Evolutionary conservation across 1,284 basidiomycete species (phyloP).

Genomic region (Malassezia pachydermatis): DNA sequence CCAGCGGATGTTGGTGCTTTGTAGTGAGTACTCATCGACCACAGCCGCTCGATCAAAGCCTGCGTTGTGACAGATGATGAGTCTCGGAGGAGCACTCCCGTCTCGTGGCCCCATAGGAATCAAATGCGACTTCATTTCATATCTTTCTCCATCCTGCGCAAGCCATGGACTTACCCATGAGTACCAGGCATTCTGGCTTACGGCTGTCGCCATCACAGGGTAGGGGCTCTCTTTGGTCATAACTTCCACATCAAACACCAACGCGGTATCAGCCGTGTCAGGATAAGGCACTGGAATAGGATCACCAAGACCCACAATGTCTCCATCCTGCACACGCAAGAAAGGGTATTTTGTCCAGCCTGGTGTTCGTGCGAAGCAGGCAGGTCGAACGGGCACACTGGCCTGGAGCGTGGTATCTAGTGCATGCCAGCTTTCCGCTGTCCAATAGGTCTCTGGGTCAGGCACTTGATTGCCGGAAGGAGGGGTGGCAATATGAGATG

Average conservation of each 20-base stretch:
- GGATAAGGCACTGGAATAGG: constrained; percentile 47
- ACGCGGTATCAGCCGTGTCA: constrained; percentile 57
- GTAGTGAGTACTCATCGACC: constrained; percentile 70
- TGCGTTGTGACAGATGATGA: constrained; percentile 88
- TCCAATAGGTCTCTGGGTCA: constrained; percentile 17
- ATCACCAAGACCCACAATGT: constrained; percentile 22
- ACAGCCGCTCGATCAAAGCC: constrained; percentile 83
- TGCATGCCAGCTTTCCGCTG: constrained; percentile 31
- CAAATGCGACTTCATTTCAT: constrained; percentile 59
- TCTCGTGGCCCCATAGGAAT: constrained; percentile 57
- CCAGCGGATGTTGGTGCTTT: constrained; percentile 65
- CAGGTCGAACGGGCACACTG: constrained; percentile 49
- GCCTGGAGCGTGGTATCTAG: constrained; percentile 27
- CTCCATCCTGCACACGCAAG: constrained; percentile 48
- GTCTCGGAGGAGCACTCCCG: constrained; percentile 50
- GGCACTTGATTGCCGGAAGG: constrained; percentile 44
- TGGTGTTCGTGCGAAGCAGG: constrained; percentile 63
- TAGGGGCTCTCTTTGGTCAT: constrained; percentile 71
- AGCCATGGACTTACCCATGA: constrained; percentile 92
- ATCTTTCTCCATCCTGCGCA: constrained; percentile 55
- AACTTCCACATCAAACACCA: constrained; percentile 90
- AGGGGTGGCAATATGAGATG: constrained; percentile 56
- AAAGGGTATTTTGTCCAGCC: constrained; percentile 82
- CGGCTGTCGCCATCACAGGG: constrained; percentile 82
- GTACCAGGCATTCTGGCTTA: constrained; percentile 76